Base-by-base conservation (phyloP, 2,329 filamentous ascomycete species). In the Fusarium sp. region DNA sequence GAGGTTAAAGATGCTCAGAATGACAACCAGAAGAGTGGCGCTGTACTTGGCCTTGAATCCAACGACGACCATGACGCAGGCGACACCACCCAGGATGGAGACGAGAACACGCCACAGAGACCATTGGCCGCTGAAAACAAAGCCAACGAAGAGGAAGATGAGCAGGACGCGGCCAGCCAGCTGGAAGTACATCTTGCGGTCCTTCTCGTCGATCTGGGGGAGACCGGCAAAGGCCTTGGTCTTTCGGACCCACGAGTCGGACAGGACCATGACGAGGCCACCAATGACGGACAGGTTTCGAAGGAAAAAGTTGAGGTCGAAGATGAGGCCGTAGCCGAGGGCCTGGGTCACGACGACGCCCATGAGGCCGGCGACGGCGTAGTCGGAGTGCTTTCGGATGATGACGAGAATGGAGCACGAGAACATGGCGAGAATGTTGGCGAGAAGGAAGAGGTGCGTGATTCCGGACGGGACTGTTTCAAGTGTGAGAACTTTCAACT, bases 101-200 rank as follows among this genome's bases (percentile, higher is more conserved):
- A 98, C 95, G 63, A 95, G 79, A 60, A 98, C 89, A 81, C 97
- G 91, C 89, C 95, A 95, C 80, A 98, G 85, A 80, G 91, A 94
- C 97, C 97, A 99, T 80, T 95, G 89, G 77, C 97, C 97, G 66
- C 94, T 94, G 86, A 98, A 98, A 79, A 99, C 93, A 81, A 99
- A 99, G 69, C 97, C 97, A 76, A 98, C 84, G 84, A 99, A 99
- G 77, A 99, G 90, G 90, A 99, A 98, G 86, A 99, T 98, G 79
- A 99, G 89, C 75, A 99, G 89, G 38, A 99, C 94, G 78, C 97
- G 93, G 38, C 97, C 97, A 76, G 97, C 97, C 72, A 99, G 92
- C 90, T 98, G 97, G 86, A 99, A 97, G 89, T 99, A 99, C 96
- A 98, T 98, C 90, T 98, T 99, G 86, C 95, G 94, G 84, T 99